phyloP scores from a whole-genome alignment of 805 yeast species.

The Candida succiphila region DNA sequence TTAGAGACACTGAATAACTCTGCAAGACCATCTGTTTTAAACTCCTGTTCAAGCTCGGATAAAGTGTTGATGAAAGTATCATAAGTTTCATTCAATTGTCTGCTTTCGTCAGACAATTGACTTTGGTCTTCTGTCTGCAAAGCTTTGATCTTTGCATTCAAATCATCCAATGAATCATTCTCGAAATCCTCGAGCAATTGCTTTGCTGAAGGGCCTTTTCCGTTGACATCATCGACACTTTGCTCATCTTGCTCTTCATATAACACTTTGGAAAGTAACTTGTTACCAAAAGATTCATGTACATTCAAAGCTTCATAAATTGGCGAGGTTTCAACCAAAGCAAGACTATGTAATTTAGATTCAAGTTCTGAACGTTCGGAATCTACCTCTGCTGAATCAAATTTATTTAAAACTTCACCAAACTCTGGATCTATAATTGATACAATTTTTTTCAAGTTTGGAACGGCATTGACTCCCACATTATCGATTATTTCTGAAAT shows the following conservation, averaged over 20 bases:
- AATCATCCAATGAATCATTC: background rate
- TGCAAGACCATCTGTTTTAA: constrained; percentile 14
- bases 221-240: background rate
- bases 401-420: constrained; percentile 6
- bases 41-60: constrained; percentile 18
- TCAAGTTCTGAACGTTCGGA: constrained; percentile 9
- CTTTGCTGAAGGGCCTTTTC: background rate
- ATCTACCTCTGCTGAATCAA: constrained; percentile 4
- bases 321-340: constrained; percentile 9
- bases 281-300: constrained; percentile 12
- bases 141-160: background rate
- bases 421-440: constrained; percentile 13
- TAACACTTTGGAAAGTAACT: constrained; percentile 8
- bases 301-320: constrained; percentile 14
- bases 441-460: background rate
- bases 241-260: background rate
- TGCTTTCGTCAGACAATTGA: constrained; percentile 10
- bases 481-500: constrained; percentile 12
- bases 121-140: constrained; percentile 15
- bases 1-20: constrained; percentile 8
- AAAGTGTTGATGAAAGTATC: constrained; percentile 19
- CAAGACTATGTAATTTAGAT: constrained; percentile 10
- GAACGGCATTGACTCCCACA: background rate
- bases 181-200: background rate
- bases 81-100: constrained; percentile 16